Percentiles rank a stretch among this genome's conserved stretches.
Evolutionary conservation across 108 stramenopile species (phyloP).

Genomic region (Pelagomonas calceolata): DNA sequence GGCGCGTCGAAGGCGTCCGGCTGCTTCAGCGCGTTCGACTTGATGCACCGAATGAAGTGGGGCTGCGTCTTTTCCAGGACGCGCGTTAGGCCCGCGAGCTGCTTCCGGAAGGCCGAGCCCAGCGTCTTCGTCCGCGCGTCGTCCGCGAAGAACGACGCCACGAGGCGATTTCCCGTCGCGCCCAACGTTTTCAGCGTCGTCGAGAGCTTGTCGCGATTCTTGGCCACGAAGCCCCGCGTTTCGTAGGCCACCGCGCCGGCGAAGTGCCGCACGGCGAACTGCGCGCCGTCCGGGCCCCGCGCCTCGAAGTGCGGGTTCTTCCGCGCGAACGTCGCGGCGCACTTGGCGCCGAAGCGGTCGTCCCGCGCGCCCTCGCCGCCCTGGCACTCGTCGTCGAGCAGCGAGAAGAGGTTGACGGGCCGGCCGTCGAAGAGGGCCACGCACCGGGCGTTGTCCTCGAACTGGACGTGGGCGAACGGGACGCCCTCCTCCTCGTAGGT

Average conservation of each 20-base stretch:
- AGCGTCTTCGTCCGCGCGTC: not conserved
- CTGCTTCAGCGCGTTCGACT: constrained; percentile 26
- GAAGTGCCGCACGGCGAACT: constrained; percentile 72
- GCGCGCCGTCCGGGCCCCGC: too few species aligned
- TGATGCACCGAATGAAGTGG: constrained; percentile 34
- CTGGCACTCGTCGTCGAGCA: constrained; percentile 86
- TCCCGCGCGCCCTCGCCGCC: constrained; percentile 50
- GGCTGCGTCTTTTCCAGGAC: constrained; percentile 58
- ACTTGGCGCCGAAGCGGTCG: not conserved
- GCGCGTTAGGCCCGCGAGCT: constrained; percentile 54
- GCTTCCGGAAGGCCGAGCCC: constrained; percentile 17
- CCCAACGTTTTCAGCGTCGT: constrained; percentile 1
- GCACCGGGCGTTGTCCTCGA: constrained; percentile 96
- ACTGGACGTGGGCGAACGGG: constrained; percentile 50
- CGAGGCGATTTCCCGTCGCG: not conserved
- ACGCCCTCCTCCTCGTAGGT: not conserved
- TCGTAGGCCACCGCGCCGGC: constrained; percentile 71
- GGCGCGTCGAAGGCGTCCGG: constrained; percentile 65
- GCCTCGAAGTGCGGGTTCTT: too few species aligned
- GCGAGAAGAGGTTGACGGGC: constrained; percentile 70
- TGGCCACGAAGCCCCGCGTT: constrained; percentile 62
- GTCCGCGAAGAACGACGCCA: not conserved
- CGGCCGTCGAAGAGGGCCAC: constrained; percentile 90
- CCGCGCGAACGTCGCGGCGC: not conserved
- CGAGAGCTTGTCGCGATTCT: constrained; percentile 78